These are phyloP conservation scores for Nemophila menziesii DNA, from an alignment of 257 asterid species.

Conservation along the genomic window DNA sequence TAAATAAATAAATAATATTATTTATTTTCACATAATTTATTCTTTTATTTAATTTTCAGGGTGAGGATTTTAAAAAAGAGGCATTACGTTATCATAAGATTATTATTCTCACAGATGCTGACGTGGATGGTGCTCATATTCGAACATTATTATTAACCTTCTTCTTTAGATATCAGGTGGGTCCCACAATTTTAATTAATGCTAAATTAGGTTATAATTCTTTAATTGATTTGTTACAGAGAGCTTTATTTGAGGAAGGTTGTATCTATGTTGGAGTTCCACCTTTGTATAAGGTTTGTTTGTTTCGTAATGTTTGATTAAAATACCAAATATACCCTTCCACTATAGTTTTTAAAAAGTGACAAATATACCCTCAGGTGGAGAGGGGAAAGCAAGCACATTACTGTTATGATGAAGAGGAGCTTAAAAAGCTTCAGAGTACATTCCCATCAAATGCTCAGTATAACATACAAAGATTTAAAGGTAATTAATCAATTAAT, in stretches of 20 bases:
- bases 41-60: constrained; percentile 35
- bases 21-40: constrained; percentile 15
- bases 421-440: constrained; percentile 50
- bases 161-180: constrained; percentile 91
- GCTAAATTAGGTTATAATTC: neutral
- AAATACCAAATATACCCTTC: neutral
- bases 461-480: constrained; percentile 92
- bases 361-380: constrained; percentile 42
- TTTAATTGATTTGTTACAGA: constrained; percentile 31
- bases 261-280: constrained; percentile 97
- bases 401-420: constrained; percentile 81
- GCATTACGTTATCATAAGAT: constrained; percentile 96
- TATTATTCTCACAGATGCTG: constrained; percentile 94
- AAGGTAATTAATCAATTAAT: constrained; percentile 35
- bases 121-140: constrained; percentile 97
- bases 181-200: constrained; percentile 2
- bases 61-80: constrained; percentile 82
- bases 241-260: constrained; percentile 88
- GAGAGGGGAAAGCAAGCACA: constrained; percentile 82
- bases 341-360: no score
- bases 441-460: constrained; percentile 89
- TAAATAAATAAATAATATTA: no score
- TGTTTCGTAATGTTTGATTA: no score
- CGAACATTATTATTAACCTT: constrained; percentile 84
- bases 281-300: constrained; percentile 80